Base-by-base conservation (phyloP, 2,329 filamentous ascomycete species). In the Pseudovirgaria hyperparasitica region DNA sequence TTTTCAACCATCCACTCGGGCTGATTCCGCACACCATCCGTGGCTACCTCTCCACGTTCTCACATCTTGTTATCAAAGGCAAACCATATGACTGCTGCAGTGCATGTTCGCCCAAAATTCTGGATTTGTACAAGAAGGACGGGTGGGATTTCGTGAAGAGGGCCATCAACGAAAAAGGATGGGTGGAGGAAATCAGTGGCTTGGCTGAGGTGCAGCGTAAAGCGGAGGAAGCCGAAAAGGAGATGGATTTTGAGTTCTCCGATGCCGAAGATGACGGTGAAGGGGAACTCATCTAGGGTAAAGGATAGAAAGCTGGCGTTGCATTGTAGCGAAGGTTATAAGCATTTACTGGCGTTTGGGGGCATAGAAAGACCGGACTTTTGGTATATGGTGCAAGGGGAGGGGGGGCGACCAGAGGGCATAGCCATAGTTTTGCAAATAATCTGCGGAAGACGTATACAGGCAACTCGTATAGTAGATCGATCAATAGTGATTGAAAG, bases 1-100 rank as follows among this genome's bases (percentile, higher is more conserved):
- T 37, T 4, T 57, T 55, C 30, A 34, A 38, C 5, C 51, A 93
- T 47, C 85, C 86, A 0, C 60, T 78, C 6, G 68, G 72, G 13
- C 67, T 79, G 9, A 70, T 90, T 1, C 82, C 82, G 2, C 82
- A 92, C 49, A 79, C 82, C 37, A 74, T 90, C 27, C 75, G 82
- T 17, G 82, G 82, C 14, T 86, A 80, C 48, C 62, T 86, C 13
- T 70, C 72, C 18, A 77, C 65, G 4, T 90, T 82, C 51, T 70
- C 75, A 43, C 85, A 78, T 37, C 63, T 86, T 32, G 63, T 77
- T 19, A 75, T 90, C 38, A 72, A 68, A 28, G 81, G 81, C 6
- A 66, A 72, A 39, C 77, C 79, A 0, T 92, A 86, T 50, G 75
- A 84, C 30, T 76, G 74, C 50, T 92, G 82, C 53, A 84, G 79